Base-by-base conservation (phyloP, 2,329 filamentous ascomycete genomes). In the Diaporthe helianthi region DNA sequence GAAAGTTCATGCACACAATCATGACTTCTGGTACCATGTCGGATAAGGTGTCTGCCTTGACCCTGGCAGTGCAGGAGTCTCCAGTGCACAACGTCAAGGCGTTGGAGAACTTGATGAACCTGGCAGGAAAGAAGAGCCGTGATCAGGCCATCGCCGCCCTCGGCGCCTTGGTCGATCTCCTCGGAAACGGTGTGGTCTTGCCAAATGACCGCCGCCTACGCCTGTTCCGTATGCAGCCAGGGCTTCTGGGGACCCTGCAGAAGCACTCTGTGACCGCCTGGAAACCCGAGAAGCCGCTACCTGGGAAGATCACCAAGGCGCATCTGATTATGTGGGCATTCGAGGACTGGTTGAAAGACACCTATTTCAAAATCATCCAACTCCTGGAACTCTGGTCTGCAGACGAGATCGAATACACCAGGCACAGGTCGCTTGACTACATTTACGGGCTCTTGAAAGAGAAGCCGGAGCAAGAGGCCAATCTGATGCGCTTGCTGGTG, bases 401-500 rank as follows among this genome's bases (percentile, higher is more conserved):
- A 67, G 96, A 99, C 75, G 96, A 98, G 81, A 92, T 99, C 66
- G 93, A 97, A 77, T 98, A 95, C 80, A 94, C 97, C 49, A 90
- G 97, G 71, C 92, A 91, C 60, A 90, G 93, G 73, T 92, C 95
- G 4, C 86, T 99, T 53, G 96, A 94, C 73, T 97, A 97, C 75
- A 91, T 98, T 46, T 98, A 91, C 78, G 94, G 95, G 72, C 84
- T 99, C 47, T 83, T 99, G 71, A 96, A 93, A 79, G 94, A 97
- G 79, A 99, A 97, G 81, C 95, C 96, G 0, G 96, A 99, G 80
- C 96, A 99, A 78, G 96, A 99, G 80, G 92, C 95, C 67, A 99
- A 99, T 78, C 83, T 99, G 72, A 84, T 99, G 71, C 90, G 95
- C 66, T 84, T 99, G 68, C 83, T 99, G 69, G 93, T 99, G 74